Evolutionary conservation across 305 asterid species (phyloP).

Genomic region (Solanum aculeatissimum): DNA sequence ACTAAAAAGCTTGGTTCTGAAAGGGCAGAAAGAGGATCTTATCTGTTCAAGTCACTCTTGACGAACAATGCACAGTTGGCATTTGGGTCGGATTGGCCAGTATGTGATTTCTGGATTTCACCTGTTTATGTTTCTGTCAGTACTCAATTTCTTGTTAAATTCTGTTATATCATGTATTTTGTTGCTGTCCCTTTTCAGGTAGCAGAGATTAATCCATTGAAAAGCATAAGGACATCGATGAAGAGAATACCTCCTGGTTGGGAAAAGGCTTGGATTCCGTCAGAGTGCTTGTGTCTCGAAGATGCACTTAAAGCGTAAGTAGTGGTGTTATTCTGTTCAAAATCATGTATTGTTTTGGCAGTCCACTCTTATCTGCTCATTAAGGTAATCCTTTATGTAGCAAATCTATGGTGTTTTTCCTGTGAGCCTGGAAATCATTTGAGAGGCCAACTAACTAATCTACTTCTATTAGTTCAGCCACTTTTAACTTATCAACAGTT

Average conservation of each 20-base stretch:
- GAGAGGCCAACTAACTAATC: neutral
- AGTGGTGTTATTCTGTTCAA: neutral
- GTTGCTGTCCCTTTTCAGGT: conserved; percentile 37
- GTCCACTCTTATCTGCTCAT: neutral
- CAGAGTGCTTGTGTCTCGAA: conserved; percentile 47
- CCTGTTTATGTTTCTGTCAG: neutral
- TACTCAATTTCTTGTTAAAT: neutral
- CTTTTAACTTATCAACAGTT: neutral
- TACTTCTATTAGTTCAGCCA: neutral
- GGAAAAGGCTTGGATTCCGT: conserved; percentile 68
- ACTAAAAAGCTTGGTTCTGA: conserved; percentile 59
- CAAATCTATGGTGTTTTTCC: neutral
- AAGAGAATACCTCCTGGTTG: conserved; percentile 69
- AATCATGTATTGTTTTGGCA: neutral
- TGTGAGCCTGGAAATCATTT: neutral
- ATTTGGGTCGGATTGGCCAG: conserved; percentile 99
- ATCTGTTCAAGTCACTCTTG: conserved; percentile 61
- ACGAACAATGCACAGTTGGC: conserved; percentile 53
- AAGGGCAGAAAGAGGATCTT: conserved; percentile 76
- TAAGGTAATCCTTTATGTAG: neutral
- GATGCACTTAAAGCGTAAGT: conserved; percentile 79
- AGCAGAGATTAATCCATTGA: conserved; percentile 72
- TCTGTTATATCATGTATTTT: neutral
- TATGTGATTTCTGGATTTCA: conserved; percentile 17
- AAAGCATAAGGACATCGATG: conserved; percentile 68